Percentiles rank a stretch among this genome's conserved stretches.
phyloP scores from a whole-genome alignment of 73 alveolate species.

The Stentor roeselii region DNA sequence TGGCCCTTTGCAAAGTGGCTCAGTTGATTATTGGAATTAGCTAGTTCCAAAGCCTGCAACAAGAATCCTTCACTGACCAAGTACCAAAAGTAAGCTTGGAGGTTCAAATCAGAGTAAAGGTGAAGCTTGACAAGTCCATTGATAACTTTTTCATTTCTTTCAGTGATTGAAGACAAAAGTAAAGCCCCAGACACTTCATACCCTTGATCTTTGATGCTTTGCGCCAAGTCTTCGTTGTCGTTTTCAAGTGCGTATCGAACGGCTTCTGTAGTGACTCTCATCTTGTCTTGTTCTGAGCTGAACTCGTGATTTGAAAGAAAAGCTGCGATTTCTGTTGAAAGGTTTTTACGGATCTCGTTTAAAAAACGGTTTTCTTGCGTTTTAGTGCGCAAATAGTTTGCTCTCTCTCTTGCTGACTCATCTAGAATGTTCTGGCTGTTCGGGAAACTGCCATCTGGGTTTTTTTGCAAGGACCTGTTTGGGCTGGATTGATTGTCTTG shows the following conservation, averaged over 20 bases:
- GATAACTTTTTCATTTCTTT: not conserved
- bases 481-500: too few relatives aligned
- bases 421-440: too few relatives aligned
- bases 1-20: not conserved
- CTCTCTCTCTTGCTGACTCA: too few relatives aligned
- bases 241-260: not conserved
- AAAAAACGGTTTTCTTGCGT: too few relatives aligned
- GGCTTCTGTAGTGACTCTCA: too few relatives aligned
- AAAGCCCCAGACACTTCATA: not conserved
- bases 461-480: too few relatives aligned
- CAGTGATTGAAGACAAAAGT: not conserved
- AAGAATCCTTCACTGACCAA: not conserved
- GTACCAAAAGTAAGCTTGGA: not conserved
- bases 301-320: too few relatives aligned
- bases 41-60: not conserved
- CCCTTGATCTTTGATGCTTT: not conserved
- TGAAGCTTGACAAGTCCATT: not conserved
- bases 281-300: too few relatives aligned
- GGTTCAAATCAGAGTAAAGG: not conserved
- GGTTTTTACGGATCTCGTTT: too few relatives aligned
- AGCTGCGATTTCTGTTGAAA: too few relatives aligned
- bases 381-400: too few relatives aligned
- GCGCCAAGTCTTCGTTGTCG: not conserved
- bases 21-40: not conserved
- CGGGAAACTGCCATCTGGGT: too few relatives aligned